Percentiles rank a stretch among this genome's conserved stretches.
Evolutionary conservation across 83 land plant species (phyloP).

Genomic region (Thuja plicata): DNA sequence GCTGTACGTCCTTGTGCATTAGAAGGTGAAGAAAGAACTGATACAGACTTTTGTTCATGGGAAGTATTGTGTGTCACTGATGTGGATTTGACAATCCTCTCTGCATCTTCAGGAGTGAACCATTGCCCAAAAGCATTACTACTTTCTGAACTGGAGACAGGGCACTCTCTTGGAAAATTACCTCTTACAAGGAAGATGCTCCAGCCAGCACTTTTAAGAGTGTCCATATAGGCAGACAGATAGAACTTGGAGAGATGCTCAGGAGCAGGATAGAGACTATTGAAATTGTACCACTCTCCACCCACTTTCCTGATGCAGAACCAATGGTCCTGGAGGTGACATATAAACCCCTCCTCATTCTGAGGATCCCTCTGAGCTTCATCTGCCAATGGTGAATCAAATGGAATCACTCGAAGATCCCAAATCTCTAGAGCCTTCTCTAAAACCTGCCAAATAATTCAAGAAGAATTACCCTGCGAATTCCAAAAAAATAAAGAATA

Average conservation of each 20-base stretch:
- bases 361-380: slow-evolving; percentile 75
- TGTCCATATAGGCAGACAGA: slow-evolving; percentile 85
- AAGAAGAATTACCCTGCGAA: not conserved
- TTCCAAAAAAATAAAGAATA: not conserved
- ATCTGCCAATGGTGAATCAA: slow-evolving; percentile 70
- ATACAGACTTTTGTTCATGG: not conserved
- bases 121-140: slow-evolving; percentile 86
- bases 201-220: slow-evolving; percentile 80
- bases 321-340: slow-evolving; percentile 90
- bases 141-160: slow-evolving; percentile 46
- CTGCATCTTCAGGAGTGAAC: slow-evolving; percentile 89
- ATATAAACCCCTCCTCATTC: slow-evolving; percentile 82
- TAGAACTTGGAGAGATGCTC: slow-evolving; percentile 91
- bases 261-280: slow-evolving; percentile 91
- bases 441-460: slow-evolving; percentile 47
- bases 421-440: slow-evolving; percentile 85
- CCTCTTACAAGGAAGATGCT: slow-evolving; percentile 91
- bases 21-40: not conserved
- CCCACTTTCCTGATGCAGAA: slow-evolving; percentile 86
- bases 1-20: slow-evolving; percentile 21
- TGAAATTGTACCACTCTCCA: slow-evolving; percentile 94
- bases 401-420: slow-evolving; percentile 84
- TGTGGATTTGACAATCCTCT: slow-evolving; percentile 60
- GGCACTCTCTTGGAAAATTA: slow-evolving; percentile 71
- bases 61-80: slow-evolving; percentile 20